These are phyloP conservation scores for Heliocybe sulcata DNA, from an alignment of 1,284 basidiomycete genomes.

Conservation along the genomic window DNA sequence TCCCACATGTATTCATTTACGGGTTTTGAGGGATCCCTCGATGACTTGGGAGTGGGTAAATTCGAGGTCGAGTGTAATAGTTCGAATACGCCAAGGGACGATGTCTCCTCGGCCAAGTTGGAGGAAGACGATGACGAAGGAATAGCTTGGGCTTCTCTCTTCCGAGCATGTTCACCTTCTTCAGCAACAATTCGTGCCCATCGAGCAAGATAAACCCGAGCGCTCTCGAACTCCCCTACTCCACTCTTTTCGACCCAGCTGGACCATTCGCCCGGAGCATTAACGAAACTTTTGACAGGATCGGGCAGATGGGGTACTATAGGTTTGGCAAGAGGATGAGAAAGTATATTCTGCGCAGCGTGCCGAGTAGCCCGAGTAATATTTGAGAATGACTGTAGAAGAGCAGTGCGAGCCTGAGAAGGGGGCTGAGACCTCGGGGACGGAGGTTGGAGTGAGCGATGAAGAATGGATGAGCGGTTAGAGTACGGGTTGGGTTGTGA, in stretches of 20 bases:
- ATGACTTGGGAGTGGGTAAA: slow-evolving; percentile 68
- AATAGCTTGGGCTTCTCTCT: slow-evolving; percentile 65
- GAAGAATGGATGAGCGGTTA: slow-evolving; percentile 66
- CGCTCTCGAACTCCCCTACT: slow-evolving; percentile 91
- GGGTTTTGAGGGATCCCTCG: slow-evolving; percentile 66
- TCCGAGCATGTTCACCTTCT: slow-evolving; percentile 84
- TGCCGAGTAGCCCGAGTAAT: slow-evolving; percentile 85
- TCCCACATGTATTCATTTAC: slow-evolving; percentile 64
- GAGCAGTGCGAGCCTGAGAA: slow-evolving; percentile 64
- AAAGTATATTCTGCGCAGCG: slow-evolving; percentile 87
- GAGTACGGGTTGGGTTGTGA: slow-evolving; percentile 48
- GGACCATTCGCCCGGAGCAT: slow-evolving; percentile 78
- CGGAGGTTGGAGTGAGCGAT: slow-evolving; percentile 55
- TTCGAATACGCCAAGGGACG: slow-evolving; percentile 84
- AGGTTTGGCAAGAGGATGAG: slow-evolving; percentile 89
- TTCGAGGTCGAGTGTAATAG: slow-evolving; percentile 73
- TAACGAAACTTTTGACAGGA: slow-evolving; percentile 83
- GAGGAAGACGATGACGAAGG: slow-evolving; percentile 36
- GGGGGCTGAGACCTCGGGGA: slow-evolving; percentile 29
- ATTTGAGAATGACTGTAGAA: slow-evolving; percentile 83
- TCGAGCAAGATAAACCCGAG: slow-evolving; percentile 90
- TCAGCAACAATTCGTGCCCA: slow-evolving; percentile 97
- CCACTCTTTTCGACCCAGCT: slow-evolving; percentile 85
- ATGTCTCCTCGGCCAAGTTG: slow-evolving; percentile 56
- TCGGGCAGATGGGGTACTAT: slow-evolving; percentile 92